Base-by-base conservation (phyloP, 495 filamentous ascomycete genomes). In the Neurospora pannonica region DNA sequence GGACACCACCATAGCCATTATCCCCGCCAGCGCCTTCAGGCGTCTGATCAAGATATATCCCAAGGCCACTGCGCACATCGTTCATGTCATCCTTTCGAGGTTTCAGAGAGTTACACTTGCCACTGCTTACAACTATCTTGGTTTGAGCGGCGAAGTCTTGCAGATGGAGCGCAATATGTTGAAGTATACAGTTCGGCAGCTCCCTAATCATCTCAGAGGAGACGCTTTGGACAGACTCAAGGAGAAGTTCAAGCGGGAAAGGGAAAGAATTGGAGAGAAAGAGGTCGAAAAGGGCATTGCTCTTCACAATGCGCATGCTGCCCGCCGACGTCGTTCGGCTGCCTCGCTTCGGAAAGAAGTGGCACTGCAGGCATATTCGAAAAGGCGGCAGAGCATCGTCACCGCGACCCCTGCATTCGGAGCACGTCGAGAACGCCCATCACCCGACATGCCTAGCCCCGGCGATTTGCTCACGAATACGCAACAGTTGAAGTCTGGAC, bases 1-100 rank as follows among this genome's bases (percentile, higher is more conserved):
- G 28, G 96, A 99, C 80, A 98, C 95, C 0, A 99, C 97, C 0
- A 98, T 99, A 82, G 96, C 96, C 19, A 96, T 99, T 78, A 98
- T 99, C 76, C 96, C 96, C 5, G 97, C 95, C 6, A 96, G 93
- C 77, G 96, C 96, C 5, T 99, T 99, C 81, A 90, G 94, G 72
- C 92, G 96, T 10, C 85, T 99, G 43, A 99, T 97, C n/a, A 87
- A 92, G 75, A 91, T 98, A 28, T 99, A 98, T 79, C 96, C 96
- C 9, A 95, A 94, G 83, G 96, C 96, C 4, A 97, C 96, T 13
- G 93, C 97, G 7, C 96, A 99, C 80, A 98, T 99, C 75, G 94
- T 99, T 3, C 95, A 98, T 74, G 96, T 99, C 37, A 98, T 99
- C 71, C 82, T 99, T 38, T 98, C 96, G 2, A 87, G 96, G 73